Percentiles rank a stretch among this genome's conserved stretches.
These are phyloP conservation scores for Hypoxylon sp. DNA, from an alignment of 2,329 filamentous ascomycete species.

Conservation along the genomic window DNA sequence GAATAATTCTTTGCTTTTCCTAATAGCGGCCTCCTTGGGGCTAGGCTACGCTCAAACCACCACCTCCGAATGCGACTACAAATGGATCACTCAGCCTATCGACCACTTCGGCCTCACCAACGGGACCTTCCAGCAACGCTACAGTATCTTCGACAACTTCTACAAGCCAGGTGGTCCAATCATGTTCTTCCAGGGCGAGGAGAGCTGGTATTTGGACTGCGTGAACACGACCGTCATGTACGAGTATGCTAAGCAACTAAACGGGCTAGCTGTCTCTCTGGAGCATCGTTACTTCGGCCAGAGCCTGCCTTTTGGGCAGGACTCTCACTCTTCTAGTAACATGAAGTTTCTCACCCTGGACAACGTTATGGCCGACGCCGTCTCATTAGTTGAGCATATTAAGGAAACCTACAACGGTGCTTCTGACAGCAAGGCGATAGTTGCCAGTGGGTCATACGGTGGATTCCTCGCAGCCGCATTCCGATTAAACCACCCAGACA, in stretches of 20 bases:
- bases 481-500: conserved; percentile 16
- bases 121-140: conserved; percentile 18
- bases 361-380: conserved; percentile 24
- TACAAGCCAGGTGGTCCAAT: conserved; percentile 23
- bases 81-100: conserved; percentile 21
- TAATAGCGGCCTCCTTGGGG: not conserved
- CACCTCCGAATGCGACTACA: conserved; percentile 10
- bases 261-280: conserved; percentile 14
- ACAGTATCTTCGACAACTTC: conserved; percentile 19
- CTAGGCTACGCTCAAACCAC: not conserved
- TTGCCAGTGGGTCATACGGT: conserved; percentile 17
- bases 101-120: conserved; percentile 13
- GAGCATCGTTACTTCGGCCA: conserved; percentile 24
- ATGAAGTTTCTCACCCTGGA: conserved; percentile 21
- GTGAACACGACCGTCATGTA: conserved; percentile 21
- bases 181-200: conserved; percentile 21
- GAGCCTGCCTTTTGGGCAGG: conserved; percentile 15
- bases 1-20: not conserved
- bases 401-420: conserved; percentile 9
- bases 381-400: conserved; percentile 11
- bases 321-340: conserved; percentile 5
- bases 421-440: conserved; percentile 16
- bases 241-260: conserved; percentile 16
- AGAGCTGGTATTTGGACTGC: conserved; percentile 12
- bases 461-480: conserved; percentile 19